Evolutionary conservation across 2,329 filamentous ascomycete genomes (phyloP).

Genomic region (Grosmannia serpens): DNA sequence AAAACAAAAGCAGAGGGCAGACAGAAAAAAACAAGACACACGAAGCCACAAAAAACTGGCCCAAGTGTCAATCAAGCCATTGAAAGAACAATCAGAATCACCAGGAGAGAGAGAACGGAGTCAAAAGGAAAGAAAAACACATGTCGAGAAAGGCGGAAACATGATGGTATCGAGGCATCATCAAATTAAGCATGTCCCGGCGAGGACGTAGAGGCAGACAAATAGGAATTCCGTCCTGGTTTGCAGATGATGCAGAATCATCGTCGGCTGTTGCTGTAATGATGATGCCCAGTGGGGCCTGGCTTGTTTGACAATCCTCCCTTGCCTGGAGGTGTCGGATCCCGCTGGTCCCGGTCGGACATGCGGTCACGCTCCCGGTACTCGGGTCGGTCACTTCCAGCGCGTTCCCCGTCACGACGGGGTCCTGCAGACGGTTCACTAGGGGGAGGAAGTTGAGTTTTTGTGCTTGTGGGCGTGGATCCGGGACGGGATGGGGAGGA

Average conservation of each 20-base stretch:
- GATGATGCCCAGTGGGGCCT: background rate
- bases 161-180: background rate
- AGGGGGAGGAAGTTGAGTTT: conserved; percentile 11
- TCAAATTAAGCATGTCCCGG: too few relatives aligned
- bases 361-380: conserved; percentile 8
- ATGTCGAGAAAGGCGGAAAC: background rate
- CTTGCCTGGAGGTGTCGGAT: background rate
- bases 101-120: too few relatives aligned
- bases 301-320: background rate
- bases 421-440: conserved; percentile 8
- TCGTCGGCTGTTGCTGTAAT: background rate
- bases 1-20: background rate
- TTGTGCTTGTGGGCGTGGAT: conserved; percentile 4
- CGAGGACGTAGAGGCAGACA: background rate
- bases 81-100: too few relatives aligned
- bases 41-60: background rate
- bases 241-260: background rate
- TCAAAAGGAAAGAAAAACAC: too few relatives aligned
- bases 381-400: conserved; percentile 7
- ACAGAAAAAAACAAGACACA: background rate
- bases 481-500: conserved; percentile 9
- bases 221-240: background rate
- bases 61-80: background rate
- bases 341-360: conserved; percentile 5
- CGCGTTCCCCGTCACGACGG: conserved; percentile 6